Base-by-base conservation (phyloP, 345 rosid species). In the Bretschneidera sinensis region DNA sequence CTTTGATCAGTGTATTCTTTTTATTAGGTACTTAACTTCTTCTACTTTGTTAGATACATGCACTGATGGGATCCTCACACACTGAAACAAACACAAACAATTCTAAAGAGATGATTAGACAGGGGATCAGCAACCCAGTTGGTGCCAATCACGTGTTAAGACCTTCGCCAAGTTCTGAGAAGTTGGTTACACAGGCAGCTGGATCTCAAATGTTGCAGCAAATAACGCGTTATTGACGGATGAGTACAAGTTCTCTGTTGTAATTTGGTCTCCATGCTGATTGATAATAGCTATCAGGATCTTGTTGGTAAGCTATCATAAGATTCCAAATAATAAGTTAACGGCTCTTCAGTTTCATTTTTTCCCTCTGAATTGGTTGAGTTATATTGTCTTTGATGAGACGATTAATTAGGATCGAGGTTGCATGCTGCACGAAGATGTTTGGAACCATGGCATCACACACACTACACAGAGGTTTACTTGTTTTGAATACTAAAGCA, bases 81-180 rank as follows among this genome's bases (percentile, higher is more conserved):
- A 35, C 77, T 15, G 97, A 83, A 75, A 69, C 79, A 25, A 82
- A 70, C 51, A 53, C 69, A 31, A 78, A 70, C 69, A 82, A 65
- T 54, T 66, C 91, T 24, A 87, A 76, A 74, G 96, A 87, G 65
- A 69, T 76, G 63, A 69, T 65, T 8, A 71, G 88, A 76, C 91
- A 72, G 54, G 91, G 79, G 25, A 76, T 74, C 59, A 82, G 82
- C 76, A 84, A 74, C 72, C 79, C 79, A 17, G 78, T 71, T 61
- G 79, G 76, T 65, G 49, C 77, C 21, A 90, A 75, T 78, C 79
- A 79, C 55, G 56, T 76, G 54, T 76, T 82, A 61, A 82, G 95
- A 75, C 83, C 88, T 76, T 87, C 94, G 49, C 80, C 86, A 24
- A 86, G 87, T 73, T 82, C 97, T 47, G 97, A 88, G 67, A 88